Base-by-base conservation (phyloP, 805 yeast genomes). In the baker's yeast (Saccharomyces cerevisiae) region DNA sequence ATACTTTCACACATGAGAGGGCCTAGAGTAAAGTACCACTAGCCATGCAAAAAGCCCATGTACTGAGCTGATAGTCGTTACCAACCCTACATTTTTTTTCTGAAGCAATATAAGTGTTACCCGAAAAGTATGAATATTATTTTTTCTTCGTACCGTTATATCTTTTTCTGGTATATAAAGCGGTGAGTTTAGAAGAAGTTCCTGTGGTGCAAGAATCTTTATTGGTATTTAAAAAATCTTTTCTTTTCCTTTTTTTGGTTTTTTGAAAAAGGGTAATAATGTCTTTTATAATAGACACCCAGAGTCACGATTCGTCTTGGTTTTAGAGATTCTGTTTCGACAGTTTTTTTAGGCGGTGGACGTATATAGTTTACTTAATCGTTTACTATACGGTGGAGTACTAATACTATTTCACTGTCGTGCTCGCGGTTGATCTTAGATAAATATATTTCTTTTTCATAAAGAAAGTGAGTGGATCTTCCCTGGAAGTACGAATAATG, bases 341-440 rank as follows among this genome's bases (percentile, higher is more conserved):
- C 11, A 17, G 43, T 58, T 57, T 57, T 61, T 52, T 55, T 59
- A 58, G 61, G 64, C 71, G 56, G 62, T 70, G 71, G 67, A 62
- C 68, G 66, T 65, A 62, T 71, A 64, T 61, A 57, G 30, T 48
- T 50, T 52, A 51, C 29, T 51, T 32, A 21, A 41, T 47, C 47
- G 47, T 31, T 31, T 31, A 36, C 30, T 47, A 36, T 55, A 57
- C 61, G 59, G 58, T 55, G 52, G 50, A 55, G 53, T 53, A 59
- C 59, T 57, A 46, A 36, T 36, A 58, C 46, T 57, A 48, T 53
- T 57, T 52, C 55, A 55, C 58, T 74, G 79, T 79, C 88, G 96
- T 87, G 96, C 96, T 87, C 91, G 94, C 94, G 94, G 87, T 74
- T 75, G 87, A 63, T 87, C 94, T 86, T 79, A 87, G 91, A 87